phyloP scores from a whole-genome alignment of 2,329 filamentous ascomycete species.

The Emergomyces pasteurianus region DNA sequence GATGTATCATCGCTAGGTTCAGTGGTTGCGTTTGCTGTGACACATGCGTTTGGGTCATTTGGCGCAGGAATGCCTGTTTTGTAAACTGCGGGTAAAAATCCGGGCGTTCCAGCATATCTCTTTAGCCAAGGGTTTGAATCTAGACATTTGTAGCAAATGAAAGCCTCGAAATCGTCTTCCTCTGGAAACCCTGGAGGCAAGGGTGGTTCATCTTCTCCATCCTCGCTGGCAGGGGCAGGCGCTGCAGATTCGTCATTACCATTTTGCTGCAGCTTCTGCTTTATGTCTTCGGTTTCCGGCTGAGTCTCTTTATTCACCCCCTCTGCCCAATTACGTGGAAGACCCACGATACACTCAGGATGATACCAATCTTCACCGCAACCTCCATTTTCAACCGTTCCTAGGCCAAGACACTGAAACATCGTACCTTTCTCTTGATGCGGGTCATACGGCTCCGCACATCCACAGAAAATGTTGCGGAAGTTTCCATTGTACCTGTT shows the following conservation, averaged over 20 bases:
- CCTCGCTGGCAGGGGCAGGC: conserved; percentile 20
- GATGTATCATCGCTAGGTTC: conserved; percentile 9
- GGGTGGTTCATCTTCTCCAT: conserved; percentile 46
- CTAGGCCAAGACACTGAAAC: conserved; percentile 90
- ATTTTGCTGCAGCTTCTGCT: conserved; percentile 12
- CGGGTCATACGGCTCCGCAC: conserved; percentile 75
- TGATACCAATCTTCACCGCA: conserved; percentile 99
- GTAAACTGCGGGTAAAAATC: conserved; percentile 67
- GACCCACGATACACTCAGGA: conserved; percentile 76
- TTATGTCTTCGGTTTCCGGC: conserved; percentile 5
- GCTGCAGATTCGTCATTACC: conserved; percentile 15
- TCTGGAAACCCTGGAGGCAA: conserved; percentile 75
- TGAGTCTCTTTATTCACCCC: conserved; percentile 7
- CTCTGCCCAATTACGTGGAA: conserved; percentile 55
- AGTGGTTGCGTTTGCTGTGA: not conserved
- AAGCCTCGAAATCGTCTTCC: conserved; percentile 79
- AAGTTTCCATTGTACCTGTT: conserved; percentile 98
- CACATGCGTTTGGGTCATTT: not conserved
- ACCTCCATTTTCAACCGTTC: conserved; percentile 65
- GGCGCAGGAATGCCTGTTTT: conserved; percentile 20
- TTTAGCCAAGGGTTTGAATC: conserved; percentile 86
- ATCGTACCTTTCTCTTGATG: conserved; percentile 89
- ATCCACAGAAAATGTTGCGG: conserved; percentile 82
- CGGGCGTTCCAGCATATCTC: conserved; percentile 64
- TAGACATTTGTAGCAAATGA: conserved; percentile 91